These are phyloP conservation scores for Scedosporium dehoogii DNA, from an alignment of 2,329 filamentous ascomycete species.

Conservation along the genomic window DNA sequence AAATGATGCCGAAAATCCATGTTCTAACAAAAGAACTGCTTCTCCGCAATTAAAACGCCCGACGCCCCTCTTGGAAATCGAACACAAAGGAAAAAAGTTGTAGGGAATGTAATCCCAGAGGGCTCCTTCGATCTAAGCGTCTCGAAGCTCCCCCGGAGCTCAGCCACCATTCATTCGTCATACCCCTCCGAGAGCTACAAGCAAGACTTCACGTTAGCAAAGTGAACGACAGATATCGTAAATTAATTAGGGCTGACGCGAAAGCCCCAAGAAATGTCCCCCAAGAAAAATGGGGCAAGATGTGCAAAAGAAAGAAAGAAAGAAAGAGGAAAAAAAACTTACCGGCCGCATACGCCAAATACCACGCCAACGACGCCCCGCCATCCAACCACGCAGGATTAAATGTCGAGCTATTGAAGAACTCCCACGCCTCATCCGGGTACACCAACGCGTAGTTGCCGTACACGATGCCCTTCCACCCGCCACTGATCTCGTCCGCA, in stretches of 20 bases:
- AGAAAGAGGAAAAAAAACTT: constrained; percentile 30
- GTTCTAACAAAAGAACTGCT: background rate
- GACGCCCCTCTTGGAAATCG: background rate
- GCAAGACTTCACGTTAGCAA: background rate
- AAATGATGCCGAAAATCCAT: background rate
- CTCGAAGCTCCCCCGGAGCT: background rate
- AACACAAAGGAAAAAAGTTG: background rate
- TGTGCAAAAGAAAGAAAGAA: constrained; percentile 3
- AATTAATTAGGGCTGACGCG: background rate
- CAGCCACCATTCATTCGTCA: background rate
- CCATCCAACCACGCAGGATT: constrained; percentile 65
- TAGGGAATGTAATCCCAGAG: background rate
- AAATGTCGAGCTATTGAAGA: constrained; percentile 61
- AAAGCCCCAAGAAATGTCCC: too few species aligned
- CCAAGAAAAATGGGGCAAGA: background rate
- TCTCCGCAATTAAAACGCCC: background rate
- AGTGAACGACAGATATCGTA: too few species aligned
- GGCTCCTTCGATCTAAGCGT: background rate
- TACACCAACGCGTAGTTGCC: constrained; percentile 74
- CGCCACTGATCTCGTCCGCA: constrained; percentile 55
- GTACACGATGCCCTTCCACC: constrained; percentile 80
- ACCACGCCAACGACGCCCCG: constrained; percentile 78
- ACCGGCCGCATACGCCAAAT: constrained; percentile 69
- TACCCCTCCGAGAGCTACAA: background rate
- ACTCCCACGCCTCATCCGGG: constrained; percentile 58